Conservation (phyloP, 1,139 yeast species). For the Geotrichum europaeum region DNA sequence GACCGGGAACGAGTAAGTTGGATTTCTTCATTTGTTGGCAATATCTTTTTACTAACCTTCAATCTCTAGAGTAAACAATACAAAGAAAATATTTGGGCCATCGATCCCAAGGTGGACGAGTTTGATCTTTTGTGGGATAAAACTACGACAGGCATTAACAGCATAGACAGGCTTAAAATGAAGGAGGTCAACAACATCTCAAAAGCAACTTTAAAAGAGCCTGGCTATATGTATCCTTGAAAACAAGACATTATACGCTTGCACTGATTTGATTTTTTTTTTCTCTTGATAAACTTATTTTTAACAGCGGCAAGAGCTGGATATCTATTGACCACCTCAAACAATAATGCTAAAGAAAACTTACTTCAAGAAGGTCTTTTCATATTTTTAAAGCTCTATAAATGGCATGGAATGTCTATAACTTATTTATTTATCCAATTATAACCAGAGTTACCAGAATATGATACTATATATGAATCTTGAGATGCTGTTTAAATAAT, state of each 20-base stretch:
- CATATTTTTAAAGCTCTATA: too few relatives aligned
- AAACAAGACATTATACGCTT: neutral
- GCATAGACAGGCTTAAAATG: slow-evolving; percentile 48
- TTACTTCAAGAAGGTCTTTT: too few relatives aligned
- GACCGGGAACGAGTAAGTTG: slow-evolving; percentile 61
- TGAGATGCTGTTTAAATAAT: slow-evolving; percentile 19
- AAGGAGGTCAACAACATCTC: slow-evolving; percentile 51
- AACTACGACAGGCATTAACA: slow-evolving; percentile 39
- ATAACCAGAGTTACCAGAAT: neutral
- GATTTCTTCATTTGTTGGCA: neutral
- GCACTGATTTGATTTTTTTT: neutral
- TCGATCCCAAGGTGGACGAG: slow-evolving; percentile 46
- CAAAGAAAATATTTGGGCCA: slow-evolving; percentile 71
- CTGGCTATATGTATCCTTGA: slow-evolving; percentile 4
- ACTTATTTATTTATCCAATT: neutral
- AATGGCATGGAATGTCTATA: too few relatives aligned
- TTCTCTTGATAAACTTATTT: neutral
- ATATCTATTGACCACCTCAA: too few relatives aligned
- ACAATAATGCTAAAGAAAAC: too few relatives aligned
- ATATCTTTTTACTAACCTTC: neutral
- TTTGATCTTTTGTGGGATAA: slow-evolving; percentile 56
- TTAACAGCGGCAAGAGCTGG: neutral
- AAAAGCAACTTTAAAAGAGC: neutral
- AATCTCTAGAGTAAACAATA: slow-evolving; percentile 47
- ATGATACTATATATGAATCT: neutral